These are phyloP conservation scores for Malassezia brasiliensis DNA, from an alignment of 1,284 basidiomycete species.

Conservation along the genomic window DNA sequence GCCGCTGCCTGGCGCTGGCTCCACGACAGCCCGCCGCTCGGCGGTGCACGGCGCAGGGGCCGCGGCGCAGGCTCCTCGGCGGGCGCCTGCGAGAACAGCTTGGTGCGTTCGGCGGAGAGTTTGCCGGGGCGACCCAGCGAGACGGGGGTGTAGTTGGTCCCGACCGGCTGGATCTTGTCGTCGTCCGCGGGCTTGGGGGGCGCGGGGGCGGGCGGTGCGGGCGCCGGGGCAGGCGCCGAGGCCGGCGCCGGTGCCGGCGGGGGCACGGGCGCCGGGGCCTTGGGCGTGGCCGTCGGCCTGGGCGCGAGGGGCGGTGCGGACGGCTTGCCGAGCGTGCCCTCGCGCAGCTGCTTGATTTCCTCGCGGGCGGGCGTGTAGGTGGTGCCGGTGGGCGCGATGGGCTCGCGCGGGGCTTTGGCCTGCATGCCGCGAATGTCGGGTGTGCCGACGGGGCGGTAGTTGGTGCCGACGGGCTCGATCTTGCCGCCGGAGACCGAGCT, in stretches of 20 bases:
- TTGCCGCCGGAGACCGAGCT: conserved; percentile 38
- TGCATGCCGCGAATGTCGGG: conserved; percentile 44
- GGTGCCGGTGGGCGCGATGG: conserved; percentile 38
- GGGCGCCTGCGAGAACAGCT: conserved; percentile 31
- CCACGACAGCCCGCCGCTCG: conserved; percentile 39
- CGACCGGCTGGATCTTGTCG: conserved; percentile 43
- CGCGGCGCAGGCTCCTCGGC: conserved; percentile 16
- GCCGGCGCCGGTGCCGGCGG: conserved; percentile 1
- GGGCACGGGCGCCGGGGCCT: conserved; percentile 11
- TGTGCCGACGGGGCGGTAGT: conserved; percentile 43
- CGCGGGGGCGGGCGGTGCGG: conserved; percentile 5
- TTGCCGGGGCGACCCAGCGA: conserved; percentile 43
- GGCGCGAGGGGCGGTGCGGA: conserved; percentile 13
- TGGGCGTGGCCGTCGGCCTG: neutral
- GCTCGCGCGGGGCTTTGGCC: conserved; percentile 29
- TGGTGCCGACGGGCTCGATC: conserved; percentile 35
- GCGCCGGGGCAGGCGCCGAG: conserved; percentile 1
- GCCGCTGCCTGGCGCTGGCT: conserved; percentile 44
- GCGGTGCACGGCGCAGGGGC: conserved; percentile 16
- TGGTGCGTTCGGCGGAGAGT: conserved; percentile 36
- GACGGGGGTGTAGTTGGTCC: conserved; percentile 43
- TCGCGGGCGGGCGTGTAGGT: conserved; percentile 36
- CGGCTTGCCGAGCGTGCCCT: conserved; percentile 17
- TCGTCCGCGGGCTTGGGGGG: conserved; percentile 37
- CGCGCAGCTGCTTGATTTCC: conserved; percentile 37